phyloP scores from a whole-genome alignment of 768 basidiomycete genomes.

The Lactarius indigo region DNA sequence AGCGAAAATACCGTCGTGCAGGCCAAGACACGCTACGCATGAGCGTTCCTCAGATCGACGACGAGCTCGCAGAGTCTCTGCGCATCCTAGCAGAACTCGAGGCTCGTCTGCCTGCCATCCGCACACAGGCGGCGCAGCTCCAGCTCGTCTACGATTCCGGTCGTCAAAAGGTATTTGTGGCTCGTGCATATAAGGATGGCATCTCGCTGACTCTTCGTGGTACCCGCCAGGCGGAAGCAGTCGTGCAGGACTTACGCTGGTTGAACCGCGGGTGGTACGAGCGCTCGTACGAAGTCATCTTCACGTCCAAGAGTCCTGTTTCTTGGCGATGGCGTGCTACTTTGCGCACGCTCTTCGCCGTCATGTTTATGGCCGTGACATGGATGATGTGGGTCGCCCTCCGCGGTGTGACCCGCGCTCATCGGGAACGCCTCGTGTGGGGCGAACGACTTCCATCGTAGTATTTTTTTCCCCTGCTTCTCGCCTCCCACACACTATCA shows the following conservation, averaged over 20 bases:
- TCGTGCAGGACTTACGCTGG: constrained; percentile 67
- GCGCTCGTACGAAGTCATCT: constrained; percentile 71
- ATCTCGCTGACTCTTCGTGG: constrained; percentile 3
- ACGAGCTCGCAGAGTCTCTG: constrained; percentile 59
- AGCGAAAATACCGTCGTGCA: constrained; percentile 60
- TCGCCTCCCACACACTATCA: background rate
- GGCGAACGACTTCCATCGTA: constrained; percentile 75
- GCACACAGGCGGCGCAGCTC: constrained; percentile 58
- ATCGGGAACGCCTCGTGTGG: constrained; percentile 73
- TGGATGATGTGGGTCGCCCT: constrained; percentile 59
- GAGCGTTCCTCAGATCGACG: constrained; percentile 60
- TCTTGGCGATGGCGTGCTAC: constrained; percentile 65
- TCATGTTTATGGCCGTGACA: constrained; percentile 53
- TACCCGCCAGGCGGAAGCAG: constrained; percentile 51
- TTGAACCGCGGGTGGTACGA: constrained; percentile 76
- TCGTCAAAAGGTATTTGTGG: constrained; percentile 50
- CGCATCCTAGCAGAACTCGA: constrained; percentile 55
- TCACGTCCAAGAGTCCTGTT: constrained; percentile 68
- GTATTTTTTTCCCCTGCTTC: constrained; percentile 14
- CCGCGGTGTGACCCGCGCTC: constrained; percentile 66
- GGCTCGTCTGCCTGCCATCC: constrained; percentile 56
- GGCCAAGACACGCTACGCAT: constrained; percentile 48
- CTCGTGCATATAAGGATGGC: background rate
- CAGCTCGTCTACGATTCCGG: constrained; percentile 69
- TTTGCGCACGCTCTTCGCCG: constrained; percentile 42